Conservation (phyloP, 2,329 filamentous ascomycete species). For the Pseudopyricularia cyperi region DNA sequence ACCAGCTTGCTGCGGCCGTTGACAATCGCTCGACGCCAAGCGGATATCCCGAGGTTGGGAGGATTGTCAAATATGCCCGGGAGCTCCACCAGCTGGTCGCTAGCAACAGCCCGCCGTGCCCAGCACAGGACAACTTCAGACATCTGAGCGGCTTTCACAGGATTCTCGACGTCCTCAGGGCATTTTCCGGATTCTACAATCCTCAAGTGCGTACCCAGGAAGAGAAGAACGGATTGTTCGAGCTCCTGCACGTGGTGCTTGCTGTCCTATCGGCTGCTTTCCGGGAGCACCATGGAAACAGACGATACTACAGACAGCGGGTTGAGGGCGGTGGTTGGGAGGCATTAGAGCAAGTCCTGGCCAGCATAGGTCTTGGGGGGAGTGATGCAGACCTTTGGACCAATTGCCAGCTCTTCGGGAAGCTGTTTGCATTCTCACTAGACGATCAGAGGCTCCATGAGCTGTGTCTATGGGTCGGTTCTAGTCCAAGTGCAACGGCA, state of each 20-base stretch:
- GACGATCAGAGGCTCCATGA: constrained; percentile 63
- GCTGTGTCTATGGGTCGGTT: constrained; percentile 45
- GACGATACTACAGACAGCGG: constrained; percentile 68
- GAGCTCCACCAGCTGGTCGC: constrained; percentile 52
- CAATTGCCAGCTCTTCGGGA: constrained; percentile 65
- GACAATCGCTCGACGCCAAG: constrained; percentile 7
- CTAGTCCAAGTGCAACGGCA: not conserved
- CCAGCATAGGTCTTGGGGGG: constrained; percentile 51
- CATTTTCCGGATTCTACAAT: constrained; percentile 65
- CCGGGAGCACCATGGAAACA: constrained; percentile 70
- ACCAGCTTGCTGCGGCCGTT: constrained; percentile 20
- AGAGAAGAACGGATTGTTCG: constrained; percentile 53
- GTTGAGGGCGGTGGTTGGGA: constrained; percentile 70
- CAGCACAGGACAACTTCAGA: constrained; percentile 68
- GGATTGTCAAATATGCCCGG: constrained; percentile 43
- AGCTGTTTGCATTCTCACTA: constrained; percentile 67
- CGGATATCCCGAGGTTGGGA: constrained; percentile 34
- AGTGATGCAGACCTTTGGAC: constrained; percentile 56
- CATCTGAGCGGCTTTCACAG: constrained; percentile 67
- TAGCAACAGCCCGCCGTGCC: constrained; percentile 28
- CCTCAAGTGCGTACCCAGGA: constrained; percentile 45
- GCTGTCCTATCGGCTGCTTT: constrained; percentile 65
- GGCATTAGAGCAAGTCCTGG: constrained; percentile 59
- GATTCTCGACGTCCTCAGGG: constrained; percentile 55
- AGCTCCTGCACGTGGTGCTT: constrained; percentile 57